Base-by-base conservation (phyloP, 768 basidiomycete species). In the Termitomyces titanicus region DNA sequence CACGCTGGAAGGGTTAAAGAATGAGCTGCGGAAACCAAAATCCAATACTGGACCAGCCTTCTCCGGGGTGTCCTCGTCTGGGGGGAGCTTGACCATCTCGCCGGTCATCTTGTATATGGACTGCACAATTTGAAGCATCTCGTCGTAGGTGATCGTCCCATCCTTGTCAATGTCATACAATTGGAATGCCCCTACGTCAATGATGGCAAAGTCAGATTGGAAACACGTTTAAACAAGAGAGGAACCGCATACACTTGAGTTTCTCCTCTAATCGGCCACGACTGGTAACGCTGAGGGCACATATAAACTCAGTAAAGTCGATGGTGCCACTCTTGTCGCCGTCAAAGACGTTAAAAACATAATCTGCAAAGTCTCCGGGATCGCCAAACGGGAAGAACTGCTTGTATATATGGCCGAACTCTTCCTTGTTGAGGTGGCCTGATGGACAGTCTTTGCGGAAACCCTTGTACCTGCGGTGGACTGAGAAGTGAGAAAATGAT, bases 51-150 rank as follows among this genome's bases (percentile, higher is more conserved):
- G 18, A 53, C 56, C 24, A 45, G 33, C 95, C 91, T 98, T 99
- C 73, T 98, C 94, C 1, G 97, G 96, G n/a, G 97, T 99, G 74
- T 98, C 95, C 73, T 99, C 97, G 68, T 98, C 97, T 38, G 87
- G 78, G n/a, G 97, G 95, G 20, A 98, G 83, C 70, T 94, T 95
- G 60, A 98, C 96, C 95, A 98, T 98, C 71, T 95, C 87, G 18
- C 97, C 97, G 4, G 97, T 98, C 97, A 99, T 98, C 83, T 96
- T 98, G 81, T 98, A 99, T 75, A 99, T 99, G 43, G 93, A 89
- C 64, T 89, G 84, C 9, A 99, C 97, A 68, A 99, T 99, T 76
- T 92, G 87, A 31, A 98, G 85, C 97, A 99, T 99, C 76, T 99
- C 97, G 67, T 94, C 88, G 72, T 98, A 98, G 38, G 97, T 97